Conservation (phyloP, 768 basidiomycete genomes). For the Clitopilus passeckerianus region DNA sequence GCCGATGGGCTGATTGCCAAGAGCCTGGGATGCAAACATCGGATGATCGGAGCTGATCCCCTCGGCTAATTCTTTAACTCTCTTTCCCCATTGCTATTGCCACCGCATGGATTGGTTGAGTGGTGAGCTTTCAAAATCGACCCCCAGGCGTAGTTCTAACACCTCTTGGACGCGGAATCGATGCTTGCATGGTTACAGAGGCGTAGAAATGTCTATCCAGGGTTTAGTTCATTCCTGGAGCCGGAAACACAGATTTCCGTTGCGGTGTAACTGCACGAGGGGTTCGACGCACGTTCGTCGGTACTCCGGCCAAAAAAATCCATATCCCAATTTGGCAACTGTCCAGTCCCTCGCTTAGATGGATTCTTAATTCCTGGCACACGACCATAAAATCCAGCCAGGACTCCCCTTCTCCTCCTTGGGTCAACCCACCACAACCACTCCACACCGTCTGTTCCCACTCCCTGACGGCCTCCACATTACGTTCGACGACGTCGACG, state of each 20-base stretch:
- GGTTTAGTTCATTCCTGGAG: neutral
- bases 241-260: neutral
- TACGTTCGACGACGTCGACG: neutral
- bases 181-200: no score
- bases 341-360: neutral
- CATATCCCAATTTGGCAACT: neutral
- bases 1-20: neutral
- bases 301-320: neutral
- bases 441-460: neutral
- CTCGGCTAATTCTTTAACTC: neutral
- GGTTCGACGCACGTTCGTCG: neutral
- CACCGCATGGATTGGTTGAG: neutral
- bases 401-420: slow-evolving; percentile 3
- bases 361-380: slow-evolving; percentile 7
- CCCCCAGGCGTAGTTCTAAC: neutral
- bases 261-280: neutral
- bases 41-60: neutral
- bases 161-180: neutral
- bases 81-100: neutral
- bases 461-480: neutral
- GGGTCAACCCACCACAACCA: neutral
- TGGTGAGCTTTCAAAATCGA: no score
- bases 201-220: no score
- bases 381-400: slow-evolving; percentile 10
- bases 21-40: neutral